These are phyloP conservation scores for Alisma plantagoaquatica DNA, from an alignment of 106 monocot genomes.

Conservation along the genomic window DNA sequence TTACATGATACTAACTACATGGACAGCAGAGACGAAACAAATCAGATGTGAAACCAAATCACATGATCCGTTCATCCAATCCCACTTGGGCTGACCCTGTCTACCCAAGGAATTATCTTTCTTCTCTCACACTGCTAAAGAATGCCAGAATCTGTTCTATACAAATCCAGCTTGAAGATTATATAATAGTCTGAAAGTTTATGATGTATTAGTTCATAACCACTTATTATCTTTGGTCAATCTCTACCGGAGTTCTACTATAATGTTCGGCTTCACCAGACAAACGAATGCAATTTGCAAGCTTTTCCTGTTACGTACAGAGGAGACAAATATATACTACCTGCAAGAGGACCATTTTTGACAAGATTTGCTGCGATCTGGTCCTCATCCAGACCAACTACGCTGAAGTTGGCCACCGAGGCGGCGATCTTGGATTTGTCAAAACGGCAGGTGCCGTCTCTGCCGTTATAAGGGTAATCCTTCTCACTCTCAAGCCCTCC, in stretches of 20 bases:
- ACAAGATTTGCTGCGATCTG: slow-evolving; percentile 95
- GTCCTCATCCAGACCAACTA: slow-evolving; percentile 61
- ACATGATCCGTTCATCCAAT: no score
- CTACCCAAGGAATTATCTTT: no score
- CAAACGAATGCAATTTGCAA: no score
- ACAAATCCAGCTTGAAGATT: background rate
- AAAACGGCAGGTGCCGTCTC: slow-evolving; percentile 57
- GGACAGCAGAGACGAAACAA: no score
- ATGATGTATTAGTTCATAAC: background rate
- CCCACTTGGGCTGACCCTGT: no score
- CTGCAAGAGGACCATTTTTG: slow-evolving; percentile 83
- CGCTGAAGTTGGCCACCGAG: slow-evolving; percentile 60
- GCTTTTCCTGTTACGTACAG: no score
- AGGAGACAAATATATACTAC: slow-evolving; percentile 34
- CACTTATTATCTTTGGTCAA: background rate
- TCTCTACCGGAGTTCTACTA: background rate
- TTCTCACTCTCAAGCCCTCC: slow-evolving; percentile 82
- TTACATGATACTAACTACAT: no score
- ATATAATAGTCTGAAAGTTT: background rate
- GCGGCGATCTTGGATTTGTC: slow-evolving; percentile 70
- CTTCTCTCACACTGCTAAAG: no score
- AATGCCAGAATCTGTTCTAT: background rate
- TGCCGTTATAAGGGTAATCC: slow-evolving; percentile 79
- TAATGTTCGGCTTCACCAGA: background rate
- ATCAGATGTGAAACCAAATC: no score